Evolutionary conservation across 352 stramenopile genomes (phyloP).

Genomic region (Nothophytophthora sp.): DNA sequence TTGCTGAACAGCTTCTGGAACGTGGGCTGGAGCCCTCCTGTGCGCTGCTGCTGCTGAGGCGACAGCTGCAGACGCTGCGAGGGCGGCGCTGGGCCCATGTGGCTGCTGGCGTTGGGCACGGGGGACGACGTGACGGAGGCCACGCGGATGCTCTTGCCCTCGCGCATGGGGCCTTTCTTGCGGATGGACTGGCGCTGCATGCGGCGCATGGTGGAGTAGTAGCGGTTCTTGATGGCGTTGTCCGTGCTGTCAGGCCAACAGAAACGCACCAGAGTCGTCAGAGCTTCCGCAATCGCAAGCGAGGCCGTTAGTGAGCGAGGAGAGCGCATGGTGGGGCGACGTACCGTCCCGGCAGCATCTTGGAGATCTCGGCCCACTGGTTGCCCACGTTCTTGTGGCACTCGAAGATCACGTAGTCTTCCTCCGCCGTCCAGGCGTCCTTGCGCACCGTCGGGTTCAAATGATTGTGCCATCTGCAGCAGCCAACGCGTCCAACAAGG

Average conservation of each 20-base stretch:
- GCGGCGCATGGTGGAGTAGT: conserved; percentile 91
- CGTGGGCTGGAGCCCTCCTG: conserved; percentile 42
- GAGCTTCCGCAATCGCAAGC: background rate
- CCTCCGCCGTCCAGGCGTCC: conserved; percentile 88
- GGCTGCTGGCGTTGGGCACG: conserved; percentile 20
- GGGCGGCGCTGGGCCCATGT: conserved; percentile 10
- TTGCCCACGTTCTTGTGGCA: conserved; percentile 93
- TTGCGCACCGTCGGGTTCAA: conserved; percentile 88
- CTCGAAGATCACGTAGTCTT: conserved; percentile 91
- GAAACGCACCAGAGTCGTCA: background rate
- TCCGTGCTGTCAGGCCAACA: conserved; percentile 52
- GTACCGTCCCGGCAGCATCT: conserved; percentile 85
- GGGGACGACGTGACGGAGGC: conserved; percentile 56
- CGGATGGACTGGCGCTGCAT: conserved; percentile 88
- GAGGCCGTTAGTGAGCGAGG: background rate
- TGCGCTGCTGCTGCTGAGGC: conserved; percentile 26
- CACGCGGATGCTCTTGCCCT: conserved; percentile 81
- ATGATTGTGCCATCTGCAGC: conserved; percentile 85
- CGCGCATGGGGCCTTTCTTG: conserved; percentile 81
- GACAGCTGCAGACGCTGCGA: conserved; percentile 18
- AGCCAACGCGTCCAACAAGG: background rate
- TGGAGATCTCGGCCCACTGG: conserved; percentile 92
- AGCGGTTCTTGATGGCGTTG: conserved; percentile 93
- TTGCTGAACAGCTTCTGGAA: conserved; percentile 68
- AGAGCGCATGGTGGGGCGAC: background rate